Evolutionary conservation across 768 basidiomycete genomes (phyloP).

Genomic region (Macrolepiota fuliginosa): DNA sequence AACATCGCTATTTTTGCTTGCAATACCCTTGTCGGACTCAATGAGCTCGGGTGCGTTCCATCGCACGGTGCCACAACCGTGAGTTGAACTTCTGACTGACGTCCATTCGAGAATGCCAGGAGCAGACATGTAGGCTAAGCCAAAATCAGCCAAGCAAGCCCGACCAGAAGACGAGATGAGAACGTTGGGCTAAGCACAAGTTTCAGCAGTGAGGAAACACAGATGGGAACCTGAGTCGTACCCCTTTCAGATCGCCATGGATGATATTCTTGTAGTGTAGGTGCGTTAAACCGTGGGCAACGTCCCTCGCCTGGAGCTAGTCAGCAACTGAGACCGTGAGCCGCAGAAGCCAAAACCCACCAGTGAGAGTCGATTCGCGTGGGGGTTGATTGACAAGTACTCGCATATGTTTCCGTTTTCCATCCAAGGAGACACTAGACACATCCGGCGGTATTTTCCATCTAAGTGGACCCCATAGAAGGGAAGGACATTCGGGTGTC

Average conservation of each 20-base stretch:
- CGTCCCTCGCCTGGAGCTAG: slow-evolving; percentile 24
- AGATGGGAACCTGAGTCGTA: neutral
- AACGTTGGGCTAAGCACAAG: slow-evolving; percentile 37
- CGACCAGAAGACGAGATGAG: slow-evolving; percentile 36
- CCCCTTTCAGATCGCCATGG: slow-evolving; percentile 38
- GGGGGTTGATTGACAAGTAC: slow-evolving; percentile 18
- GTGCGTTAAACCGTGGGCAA: slow-evolving; percentile 28
- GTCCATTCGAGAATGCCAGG: slow-evolving; percentile 17
- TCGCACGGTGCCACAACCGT: slow-evolving; percentile 28
- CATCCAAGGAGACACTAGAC: slow-evolving; percentile 37
- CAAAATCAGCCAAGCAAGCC: slow-evolving; percentile 52
- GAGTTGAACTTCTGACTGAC: slow-evolving; percentile 16
- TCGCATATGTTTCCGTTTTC: slow-evolving; percentile 29
- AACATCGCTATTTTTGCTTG: slow-evolving; percentile 29
- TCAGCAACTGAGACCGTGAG: neutral
- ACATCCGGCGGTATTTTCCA: slow-evolving; percentile 23
- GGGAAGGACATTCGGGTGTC: slow-evolving; percentile 28
- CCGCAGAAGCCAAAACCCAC: slow-evolving; percentile 3
- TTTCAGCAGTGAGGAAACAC: neutral
- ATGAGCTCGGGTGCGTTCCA: slow-evolving; percentile 37
- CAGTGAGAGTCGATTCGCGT: slow-evolving; percentile 14
- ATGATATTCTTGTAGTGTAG: slow-evolving; percentile 32
- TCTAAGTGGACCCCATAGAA: slow-evolving; percentile 29
- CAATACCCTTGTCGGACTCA: slow-evolving; percentile 18
- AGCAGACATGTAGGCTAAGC: slow-evolving; percentile 32